Conservation (phyloP, 1,284 basidiomycete species). For the Gymnopus androsaceus region DNA sequence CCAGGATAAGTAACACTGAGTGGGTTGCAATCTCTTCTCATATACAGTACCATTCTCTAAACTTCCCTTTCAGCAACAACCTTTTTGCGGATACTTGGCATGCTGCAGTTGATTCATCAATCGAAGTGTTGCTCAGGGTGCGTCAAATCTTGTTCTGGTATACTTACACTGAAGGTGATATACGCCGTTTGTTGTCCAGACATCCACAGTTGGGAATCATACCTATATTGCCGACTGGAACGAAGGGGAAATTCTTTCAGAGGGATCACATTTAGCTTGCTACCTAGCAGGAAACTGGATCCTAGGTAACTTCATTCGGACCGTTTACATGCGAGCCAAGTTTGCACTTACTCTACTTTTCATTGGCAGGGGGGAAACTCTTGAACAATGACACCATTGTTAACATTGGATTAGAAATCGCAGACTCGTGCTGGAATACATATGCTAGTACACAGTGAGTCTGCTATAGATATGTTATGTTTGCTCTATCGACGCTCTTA, state of each 20-base stretch:
- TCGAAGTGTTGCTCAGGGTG: constrained; percentile 56
- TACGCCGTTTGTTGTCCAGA: constrained; percentile 44
- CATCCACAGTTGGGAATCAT: constrained; percentile 61
- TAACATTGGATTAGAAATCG: constrained; percentile 57
- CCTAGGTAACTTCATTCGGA: constrained; percentile 7
- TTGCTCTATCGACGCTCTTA: constrained; percentile 21
- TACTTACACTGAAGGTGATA: background rate
- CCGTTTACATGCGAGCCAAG: background rate
- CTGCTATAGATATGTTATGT: constrained; percentile 33
- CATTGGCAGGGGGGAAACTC: constrained; percentile 16
- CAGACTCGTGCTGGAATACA: constrained; percentile 76
- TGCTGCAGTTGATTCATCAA: constrained; percentile 70
- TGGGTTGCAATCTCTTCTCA: no score
- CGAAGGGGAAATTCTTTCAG: constrained; percentile 47
- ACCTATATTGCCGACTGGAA: constrained; percentile 63
- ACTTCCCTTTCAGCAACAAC: no score
- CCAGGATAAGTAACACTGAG: constrained; percentile 65
- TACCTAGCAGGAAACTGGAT: constrained; percentile 19
- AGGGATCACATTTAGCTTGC: constrained; percentile 46
- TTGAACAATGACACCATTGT: constrained; percentile 68
- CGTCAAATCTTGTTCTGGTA: constrained; percentile 18
- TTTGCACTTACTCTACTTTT: background rate
- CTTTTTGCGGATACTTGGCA: constrained; percentile 66
- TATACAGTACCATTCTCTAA: no score
- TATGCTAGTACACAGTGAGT: constrained; percentile 69